Conservation (phyloP, 768 basidiomycete genomes). For the Naganishia antarctica region DNA sequence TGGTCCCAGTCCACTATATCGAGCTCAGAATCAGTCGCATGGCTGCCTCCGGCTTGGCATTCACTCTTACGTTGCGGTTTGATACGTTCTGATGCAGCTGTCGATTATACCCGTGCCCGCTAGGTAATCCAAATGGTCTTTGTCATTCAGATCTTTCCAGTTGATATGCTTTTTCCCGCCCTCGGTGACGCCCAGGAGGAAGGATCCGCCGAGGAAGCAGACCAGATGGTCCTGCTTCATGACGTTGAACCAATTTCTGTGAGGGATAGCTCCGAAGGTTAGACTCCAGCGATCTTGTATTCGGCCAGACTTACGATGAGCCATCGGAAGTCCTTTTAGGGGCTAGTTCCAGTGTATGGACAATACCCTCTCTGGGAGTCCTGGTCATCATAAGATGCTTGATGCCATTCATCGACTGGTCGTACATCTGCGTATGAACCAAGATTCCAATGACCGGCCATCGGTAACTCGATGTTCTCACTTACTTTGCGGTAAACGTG, state of each 20-base stretch:
- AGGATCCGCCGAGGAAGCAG: slow-evolving; percentile 87
- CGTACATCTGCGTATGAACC: slow-evolving; percentile 67
- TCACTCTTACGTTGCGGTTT: slow-evolving; percentile 64
- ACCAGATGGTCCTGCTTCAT: slow-evolving; percentile 95
- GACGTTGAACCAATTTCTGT: slow-evolving; percentile 65
- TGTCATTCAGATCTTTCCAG: slow-evolving; percentile 59
- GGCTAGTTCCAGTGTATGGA: slow-evolving; percentile 76
- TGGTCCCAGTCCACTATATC: slow-evolving; percentile 62
- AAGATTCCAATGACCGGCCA: slow-evolving; percentile 10
- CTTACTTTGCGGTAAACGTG: slow-evolving; percentile 68
- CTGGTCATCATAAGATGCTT: slow-evolving; percentile 67
- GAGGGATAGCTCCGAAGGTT: neutral
- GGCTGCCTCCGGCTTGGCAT: slow-evolving; percentile 49
- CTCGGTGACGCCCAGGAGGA: slow-evolving; percentile 78
- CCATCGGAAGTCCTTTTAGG: slow-evolving; percentile 44
- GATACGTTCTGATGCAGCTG: slow-evolving; percentile 69
- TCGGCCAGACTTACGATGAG: slow-evolving; percentile 47
- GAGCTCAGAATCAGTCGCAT: neutral
- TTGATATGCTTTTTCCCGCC: slow-evolving; percentile 40
- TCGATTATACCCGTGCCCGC: slow-evolving; percentile 74
- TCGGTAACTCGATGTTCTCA: neutral
- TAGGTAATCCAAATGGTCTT: slow-evolving; percentile 71
- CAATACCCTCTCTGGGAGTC: slow-evolving; percentile 59
- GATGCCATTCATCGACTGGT: slow-evolving; percentile 74
- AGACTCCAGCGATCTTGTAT: neutral